phyloP scores from a whole-genome alignment of 139 green algal species.

The Tetradesmus lagerheimii region DNA sequence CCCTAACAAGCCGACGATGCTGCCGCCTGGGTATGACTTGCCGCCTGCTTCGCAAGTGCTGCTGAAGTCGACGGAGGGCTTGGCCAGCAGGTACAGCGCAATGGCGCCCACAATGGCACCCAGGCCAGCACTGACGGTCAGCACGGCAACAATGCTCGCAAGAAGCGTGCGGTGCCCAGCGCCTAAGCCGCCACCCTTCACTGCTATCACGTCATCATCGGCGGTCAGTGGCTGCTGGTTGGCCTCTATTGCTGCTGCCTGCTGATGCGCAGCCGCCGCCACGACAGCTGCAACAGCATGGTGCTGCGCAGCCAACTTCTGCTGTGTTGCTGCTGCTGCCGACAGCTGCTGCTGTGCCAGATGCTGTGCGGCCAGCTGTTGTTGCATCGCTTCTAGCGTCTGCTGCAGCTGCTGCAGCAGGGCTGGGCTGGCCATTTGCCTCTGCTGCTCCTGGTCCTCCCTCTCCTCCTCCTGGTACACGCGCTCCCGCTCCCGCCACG shows the following conservation, averaged over 20 bases:
- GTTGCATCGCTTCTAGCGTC: neutral
- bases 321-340: neutral
- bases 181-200: neutral
- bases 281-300: neutral
- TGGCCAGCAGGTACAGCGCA: neutral
- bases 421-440: slow-evolving; percentile 25
- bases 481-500: neutral
- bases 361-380: neutral
- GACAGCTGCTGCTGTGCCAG: neutral
- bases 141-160: neutral
- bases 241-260: neutral
- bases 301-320: neutral
- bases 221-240: neutral
- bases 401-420: slow-evolving; percentile 20
- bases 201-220: neutral
- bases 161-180: neutral
- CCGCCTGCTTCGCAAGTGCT: neutral
- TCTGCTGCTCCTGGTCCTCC: slow-evolving; percentile 24
- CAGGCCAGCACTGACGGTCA: neutral
- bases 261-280: neutral
- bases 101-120: neutral
- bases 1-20: neutral
- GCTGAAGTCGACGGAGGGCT: neutral
- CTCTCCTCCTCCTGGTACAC: slow-evolving; percentile 18
- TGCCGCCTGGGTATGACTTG: neutral